Evolutionary conservation across 768 basidiomycete species (phyloP).

Genomic region (Mycena metata): DNA sequence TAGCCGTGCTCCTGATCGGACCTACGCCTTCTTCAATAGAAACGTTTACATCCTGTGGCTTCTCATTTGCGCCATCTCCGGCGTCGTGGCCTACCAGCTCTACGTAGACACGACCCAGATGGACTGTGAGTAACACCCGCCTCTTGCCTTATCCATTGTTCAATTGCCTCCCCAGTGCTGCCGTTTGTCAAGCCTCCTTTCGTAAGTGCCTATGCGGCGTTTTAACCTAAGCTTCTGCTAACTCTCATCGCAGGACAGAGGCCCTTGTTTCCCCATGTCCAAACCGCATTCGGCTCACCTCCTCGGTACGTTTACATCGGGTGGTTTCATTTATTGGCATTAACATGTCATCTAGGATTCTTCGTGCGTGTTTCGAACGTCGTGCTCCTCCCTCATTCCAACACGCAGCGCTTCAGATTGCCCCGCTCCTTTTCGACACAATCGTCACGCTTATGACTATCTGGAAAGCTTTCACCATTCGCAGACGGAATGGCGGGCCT

Average conservation of each 20-base stretch:
- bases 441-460: constrained; percentile 86
- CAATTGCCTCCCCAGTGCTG: constrained; percentile 59
- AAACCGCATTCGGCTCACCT: constrained; percentile 88
- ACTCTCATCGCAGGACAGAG: constrained; percentile 53
- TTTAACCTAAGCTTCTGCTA: constrained; percentile 5
- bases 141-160: neutral
- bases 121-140: constrained; percentile 65
- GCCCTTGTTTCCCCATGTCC: constrained; percentile 86
- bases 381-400: constrained; percentile 18
- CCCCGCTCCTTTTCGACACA: constrained; percentile 85
- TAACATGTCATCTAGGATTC: constrained; percentile 57
- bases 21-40: constrained; percentile 89
- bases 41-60: constrained; percentile 75
- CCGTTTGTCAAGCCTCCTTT: constrained; percentile 75
- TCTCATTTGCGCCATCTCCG: constrained; percentile 75
- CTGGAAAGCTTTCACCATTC: constrained; percentile 82
- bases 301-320: constrained; percentile 64
- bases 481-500: constrained; percentile 79
- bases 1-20: constrained; percentile 87
- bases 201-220: constrained; percentile 52
- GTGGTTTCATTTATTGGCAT: constrained; percentile 24
- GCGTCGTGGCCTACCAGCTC: constrained; percentile 85
- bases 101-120: constrained; percentile 86
- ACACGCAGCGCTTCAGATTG: constrained; percentile 63
- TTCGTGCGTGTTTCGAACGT: constrained; percentile 60